Percentiles rank a stretch among this genome's conserved stretches.
These are phyloP conservation scores for Eucalyptus coolabah DNA, from an alignment of 345 rosid species.

Conservation along the genomic window DNA sequence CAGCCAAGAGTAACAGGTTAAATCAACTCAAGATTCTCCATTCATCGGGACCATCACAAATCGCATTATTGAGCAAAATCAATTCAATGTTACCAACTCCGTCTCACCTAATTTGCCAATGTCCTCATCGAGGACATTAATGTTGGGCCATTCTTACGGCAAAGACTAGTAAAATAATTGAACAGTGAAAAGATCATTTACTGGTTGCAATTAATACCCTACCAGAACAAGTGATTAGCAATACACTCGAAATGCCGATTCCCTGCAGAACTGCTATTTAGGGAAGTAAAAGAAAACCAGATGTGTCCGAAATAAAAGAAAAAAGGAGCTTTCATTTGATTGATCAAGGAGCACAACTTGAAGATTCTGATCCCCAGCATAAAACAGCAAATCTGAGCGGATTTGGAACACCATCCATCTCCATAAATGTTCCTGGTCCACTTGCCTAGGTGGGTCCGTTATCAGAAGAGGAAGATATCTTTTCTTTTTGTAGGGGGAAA, in stretches of 20 bases:
- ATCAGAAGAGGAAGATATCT: not conserved
- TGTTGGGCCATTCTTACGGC: fast-evolving
- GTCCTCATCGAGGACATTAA: not conserved
- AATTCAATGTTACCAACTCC: not conserved
- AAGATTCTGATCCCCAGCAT: not conserved
- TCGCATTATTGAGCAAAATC: not conserved
- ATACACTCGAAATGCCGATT: not conserved
- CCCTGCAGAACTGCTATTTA: not conserved
- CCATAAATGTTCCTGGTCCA: not conserved
- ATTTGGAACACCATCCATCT: not conserved
- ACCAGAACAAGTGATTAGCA: not conserved
- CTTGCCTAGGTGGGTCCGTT: not conserved
- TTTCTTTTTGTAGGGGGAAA: not conserved
- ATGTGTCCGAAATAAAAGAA: not conserved
- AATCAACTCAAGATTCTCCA: not conserved
- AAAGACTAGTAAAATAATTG: not conserved
- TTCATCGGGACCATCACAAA: not conserved
- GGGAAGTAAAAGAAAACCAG: not conserved
- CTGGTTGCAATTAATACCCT: not conserved
- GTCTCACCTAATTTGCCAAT: not conserved
- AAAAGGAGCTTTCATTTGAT: not conserved
- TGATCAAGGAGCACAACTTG: not conserved
- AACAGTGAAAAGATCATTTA: not conserved
- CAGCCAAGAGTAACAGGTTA: fast-evolving
- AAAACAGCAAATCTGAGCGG: not conserved